A percentile compares a stretch with the other conserved stretches of the same genome.
phyloP scores from a whole-genome alignment of 2,329 filamentous ascomycete genomes.

The Apiospora phragmitis region DNA sequence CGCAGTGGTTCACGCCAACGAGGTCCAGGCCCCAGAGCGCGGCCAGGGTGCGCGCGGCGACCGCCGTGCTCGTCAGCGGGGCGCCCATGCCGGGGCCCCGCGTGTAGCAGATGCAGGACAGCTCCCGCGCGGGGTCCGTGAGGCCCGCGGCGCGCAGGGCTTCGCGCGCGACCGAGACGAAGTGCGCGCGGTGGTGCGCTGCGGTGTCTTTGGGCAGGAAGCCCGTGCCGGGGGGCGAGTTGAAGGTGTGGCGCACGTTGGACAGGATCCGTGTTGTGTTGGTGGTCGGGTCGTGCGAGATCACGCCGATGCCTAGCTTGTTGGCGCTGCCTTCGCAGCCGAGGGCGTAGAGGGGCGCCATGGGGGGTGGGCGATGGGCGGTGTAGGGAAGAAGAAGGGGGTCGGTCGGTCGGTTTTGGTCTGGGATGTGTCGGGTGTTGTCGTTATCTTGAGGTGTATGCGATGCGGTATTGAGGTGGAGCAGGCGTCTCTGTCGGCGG shows the following conservation, averaged over 20 bases:
- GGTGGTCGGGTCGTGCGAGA: conserved; percentile 67
- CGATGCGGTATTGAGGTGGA: not conserved
- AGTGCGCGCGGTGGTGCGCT: conserved; percentile 83
- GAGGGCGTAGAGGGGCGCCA: conserved; percentile 51
- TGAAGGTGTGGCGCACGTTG: conserved; percentile 93
- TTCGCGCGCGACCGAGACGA: conserved; percentile 76
- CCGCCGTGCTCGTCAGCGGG: conserved; percentile 81
- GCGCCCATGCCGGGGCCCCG: conserved; percentile 96
- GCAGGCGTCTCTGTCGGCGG: not conserved
- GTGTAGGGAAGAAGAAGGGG: not conserved
- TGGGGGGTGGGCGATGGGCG: conserved; percentile 13
- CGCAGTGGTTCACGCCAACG: conserved; percentile 95
- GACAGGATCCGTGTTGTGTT: conserved; percentile 72
- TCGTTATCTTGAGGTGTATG: not conserved
- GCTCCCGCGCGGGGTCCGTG: conserved; percentile 54
- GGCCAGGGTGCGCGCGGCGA: conserved; percentile 79
- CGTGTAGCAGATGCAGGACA: conserved; percentile 95
- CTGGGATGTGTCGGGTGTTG: not conserved
- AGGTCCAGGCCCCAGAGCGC: conserved; percentile 87
- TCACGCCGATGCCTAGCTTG: conserved; percentile 93
- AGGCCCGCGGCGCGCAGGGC: conserved; percentile 72
- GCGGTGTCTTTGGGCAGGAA: conserved; percentile 98
- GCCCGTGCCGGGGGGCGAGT: conserved; percentile 86
- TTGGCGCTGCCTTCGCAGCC: conserved; percentile 91
- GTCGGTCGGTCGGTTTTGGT: not conserved